Conservation (phyloP, 768 basidiomycete species). For the Botryobasidium botryosum region DNA sequence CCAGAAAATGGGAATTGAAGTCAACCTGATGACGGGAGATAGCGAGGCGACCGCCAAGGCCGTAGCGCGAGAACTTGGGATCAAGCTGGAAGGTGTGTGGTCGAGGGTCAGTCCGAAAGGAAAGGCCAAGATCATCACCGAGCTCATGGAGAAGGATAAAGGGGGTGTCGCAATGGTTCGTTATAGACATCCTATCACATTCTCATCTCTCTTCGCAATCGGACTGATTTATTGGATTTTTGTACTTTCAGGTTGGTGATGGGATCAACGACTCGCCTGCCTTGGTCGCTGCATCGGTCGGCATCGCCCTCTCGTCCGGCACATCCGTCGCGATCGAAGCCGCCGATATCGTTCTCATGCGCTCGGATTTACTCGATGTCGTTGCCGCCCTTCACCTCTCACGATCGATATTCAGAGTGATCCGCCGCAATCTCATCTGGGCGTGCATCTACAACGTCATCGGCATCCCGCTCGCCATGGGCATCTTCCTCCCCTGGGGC, state of each 20-base stretch:
- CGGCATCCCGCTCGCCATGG: conserved; percentile 96
- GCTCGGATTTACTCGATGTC: conserved; percentile 89
- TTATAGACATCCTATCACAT: conserved; percentile 9
- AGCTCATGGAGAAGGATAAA: conserved; percentile 54
- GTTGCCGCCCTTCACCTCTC: conserved; percentile 92
- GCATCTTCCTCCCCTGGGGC: conserved; percentile 80
- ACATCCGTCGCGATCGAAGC: conserved; percentile 97
- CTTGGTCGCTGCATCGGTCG: conserved; percentile 87
- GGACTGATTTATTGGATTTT: background rate
- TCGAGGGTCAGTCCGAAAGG: conserved; percentile 91
- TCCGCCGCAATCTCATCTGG: conserved; percentile 88
- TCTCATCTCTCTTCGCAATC: background rate
- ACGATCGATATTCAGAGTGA: conserved; percentile 71
- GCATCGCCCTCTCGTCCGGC: conserved; percentile 90
- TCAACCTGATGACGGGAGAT: conserved; percentile 91
- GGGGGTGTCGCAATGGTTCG: conserved; percentile 81
- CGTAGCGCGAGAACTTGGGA: conserved; percentile 81
- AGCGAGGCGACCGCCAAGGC: conserved; percentile 70
- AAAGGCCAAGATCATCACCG: conserved; percentile 71
- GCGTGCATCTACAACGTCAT: conserved; percentile 88
- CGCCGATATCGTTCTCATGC: conserved; percentile 95
- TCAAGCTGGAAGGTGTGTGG: conserved; percentile 67
- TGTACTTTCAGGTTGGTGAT: conserved; percentile 66
- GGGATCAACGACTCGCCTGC: conserved; percentile 99
- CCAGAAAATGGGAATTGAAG: conserved; percentile 78